These are phyloP conservation scores for Dioscorea dumetorum DNA, from an alignment of 106 monocot genomes.

Conservation along the genomic window DNA sequence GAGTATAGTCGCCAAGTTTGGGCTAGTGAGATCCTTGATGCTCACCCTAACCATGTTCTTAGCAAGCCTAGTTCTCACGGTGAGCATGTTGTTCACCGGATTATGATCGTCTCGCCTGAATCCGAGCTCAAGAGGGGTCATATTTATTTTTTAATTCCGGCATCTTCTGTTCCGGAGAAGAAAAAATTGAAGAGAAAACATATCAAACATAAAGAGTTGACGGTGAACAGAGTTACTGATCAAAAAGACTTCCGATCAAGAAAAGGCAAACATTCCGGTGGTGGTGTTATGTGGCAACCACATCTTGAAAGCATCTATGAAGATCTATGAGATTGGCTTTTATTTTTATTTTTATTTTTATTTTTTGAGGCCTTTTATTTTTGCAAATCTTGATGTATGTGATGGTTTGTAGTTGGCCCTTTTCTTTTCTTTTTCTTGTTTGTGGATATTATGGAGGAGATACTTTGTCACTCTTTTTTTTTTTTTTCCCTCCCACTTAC, in stretches of 20 bases:
- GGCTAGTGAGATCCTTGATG: slow-evolving; percentile 36
- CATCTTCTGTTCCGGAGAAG: not conserved
- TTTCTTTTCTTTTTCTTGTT: not conserved
- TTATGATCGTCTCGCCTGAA: slow-evolving; percentile 31
- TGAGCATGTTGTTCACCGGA: not conserved
- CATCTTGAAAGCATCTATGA: slow-evolving; percentile 60
- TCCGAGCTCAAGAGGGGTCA: slow-evolving; percentile 35
- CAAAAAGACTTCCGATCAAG: slow-evolving; percentile 7
- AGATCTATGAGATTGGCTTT: slow-evolving; percentile 4
- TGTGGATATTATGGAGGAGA: too few relatives aligned
- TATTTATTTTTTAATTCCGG: slow-evolving; percentile 50
- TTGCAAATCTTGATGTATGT: not conserved
- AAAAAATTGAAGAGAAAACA: slow-evolving; percentile 14
- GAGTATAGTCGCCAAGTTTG: slow-evolving; percentile 32
- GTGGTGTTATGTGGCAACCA: slow-evolving; percentile 37
- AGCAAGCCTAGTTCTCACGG: slow-evolving; percentile 28
- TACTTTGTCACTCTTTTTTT: not conserved
- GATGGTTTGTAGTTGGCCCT: not conserved
- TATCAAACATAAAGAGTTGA: not conserved
- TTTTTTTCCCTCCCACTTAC: not conserved
- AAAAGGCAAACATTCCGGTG: slow-evolving; percentile 6
- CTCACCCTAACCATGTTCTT: slow-evolving; percentile 39
- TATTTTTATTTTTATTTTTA: not conserved
- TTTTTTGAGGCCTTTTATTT: not conserved
- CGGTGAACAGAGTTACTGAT: slow-evolving; percentile 1